Evolutionary conservation across 345 rosid species (phyloP).

Genomic region (Salix suchowensis): DNA sequence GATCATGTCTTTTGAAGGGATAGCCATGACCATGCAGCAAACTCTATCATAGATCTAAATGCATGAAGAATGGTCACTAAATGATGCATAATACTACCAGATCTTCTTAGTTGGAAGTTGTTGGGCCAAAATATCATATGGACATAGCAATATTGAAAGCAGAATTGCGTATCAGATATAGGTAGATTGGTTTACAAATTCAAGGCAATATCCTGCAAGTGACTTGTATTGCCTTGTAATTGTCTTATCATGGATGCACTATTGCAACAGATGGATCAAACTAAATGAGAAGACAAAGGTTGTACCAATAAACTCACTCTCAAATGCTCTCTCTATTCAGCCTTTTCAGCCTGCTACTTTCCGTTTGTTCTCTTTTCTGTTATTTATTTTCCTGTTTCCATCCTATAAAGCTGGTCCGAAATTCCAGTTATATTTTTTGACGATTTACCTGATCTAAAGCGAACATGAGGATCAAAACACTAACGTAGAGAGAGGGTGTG

Average conservation of each 20-base stretch:
- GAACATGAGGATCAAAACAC: not conserved
- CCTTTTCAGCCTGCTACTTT: not conserved
- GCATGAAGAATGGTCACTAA: not conserved
- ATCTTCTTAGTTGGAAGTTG: not conserved
- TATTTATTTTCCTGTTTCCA: not conserved
- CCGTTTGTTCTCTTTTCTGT: not conserved
- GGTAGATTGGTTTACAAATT: not conserved
- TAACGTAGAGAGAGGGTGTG: not conserved
- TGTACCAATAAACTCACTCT: not conserved
- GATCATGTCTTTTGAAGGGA: conserved; percentile 13
- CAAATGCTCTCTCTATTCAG: not conserved
- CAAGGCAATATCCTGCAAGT: not conserved
- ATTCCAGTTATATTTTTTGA: not conserved
- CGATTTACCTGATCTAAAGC: not conserved
- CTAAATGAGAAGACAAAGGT: not conserved
- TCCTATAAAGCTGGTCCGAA: not conserved
- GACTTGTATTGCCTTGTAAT: not conserved
- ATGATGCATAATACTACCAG: not conserved
- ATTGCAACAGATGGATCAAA: not conserved
- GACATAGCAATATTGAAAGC: not conserved
- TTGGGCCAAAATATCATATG: not conserved
- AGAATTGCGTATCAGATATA: not conserved
- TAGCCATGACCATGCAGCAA: conserved; percentile 1
- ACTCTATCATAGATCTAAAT: not conserved
- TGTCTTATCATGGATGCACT: not conserved